A percentile compares a stretch with the other conserved stretches of the same genome.
Conservation (phyloP, 129 eudicot species). For the Heracleum sosnowskyi region DNA sequence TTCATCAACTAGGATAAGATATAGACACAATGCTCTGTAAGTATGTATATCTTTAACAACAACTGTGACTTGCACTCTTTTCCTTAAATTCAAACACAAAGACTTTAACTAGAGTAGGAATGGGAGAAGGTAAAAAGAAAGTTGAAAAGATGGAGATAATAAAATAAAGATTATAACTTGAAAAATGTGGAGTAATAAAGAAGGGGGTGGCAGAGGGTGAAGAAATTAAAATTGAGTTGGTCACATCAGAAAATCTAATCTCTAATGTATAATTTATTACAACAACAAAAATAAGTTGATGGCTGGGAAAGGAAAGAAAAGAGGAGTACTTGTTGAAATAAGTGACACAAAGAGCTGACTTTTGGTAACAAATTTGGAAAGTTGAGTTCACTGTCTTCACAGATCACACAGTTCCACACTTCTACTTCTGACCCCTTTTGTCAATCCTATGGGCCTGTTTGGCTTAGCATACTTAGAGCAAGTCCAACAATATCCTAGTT, state of each 20-base stretch:
- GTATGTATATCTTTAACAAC: background rate
- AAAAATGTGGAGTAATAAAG: background rate
- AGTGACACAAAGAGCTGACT: conserved; percentile 38
- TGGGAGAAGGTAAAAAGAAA: conserved; percentile 1
- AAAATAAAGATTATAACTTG: background rate
- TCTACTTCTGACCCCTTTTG: conserved; percentile 20
- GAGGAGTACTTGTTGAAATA: conserved; percentile 23
- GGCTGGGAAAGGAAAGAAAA: conserved; percentile 9
- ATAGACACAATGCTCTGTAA: background rate
- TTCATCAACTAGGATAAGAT: background rate
- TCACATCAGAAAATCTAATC: conserved; percentile 3
- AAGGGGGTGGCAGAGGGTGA: background rate
- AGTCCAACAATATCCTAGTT: too few relatives aligned
- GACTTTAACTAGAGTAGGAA: background rate
- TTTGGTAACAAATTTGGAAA: background rate
- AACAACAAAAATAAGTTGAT: background rate
- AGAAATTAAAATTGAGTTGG: conserved; percentile 1
- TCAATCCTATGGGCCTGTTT: too few relatives aligned
- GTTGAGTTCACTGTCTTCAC: conserved; percentile 14
- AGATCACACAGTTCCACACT: conserved; percentile 9
- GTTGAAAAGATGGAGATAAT: background rate
- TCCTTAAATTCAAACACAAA: conserved; percentile 8
- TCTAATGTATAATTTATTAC: background rate
- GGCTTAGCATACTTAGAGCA: too few relatives aligned
- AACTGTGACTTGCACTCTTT: conserved; percentile 12